phyloP scores from a whole-genome alignment of 1,139 yeast species.

The Pneumocystis canis region DNA sequence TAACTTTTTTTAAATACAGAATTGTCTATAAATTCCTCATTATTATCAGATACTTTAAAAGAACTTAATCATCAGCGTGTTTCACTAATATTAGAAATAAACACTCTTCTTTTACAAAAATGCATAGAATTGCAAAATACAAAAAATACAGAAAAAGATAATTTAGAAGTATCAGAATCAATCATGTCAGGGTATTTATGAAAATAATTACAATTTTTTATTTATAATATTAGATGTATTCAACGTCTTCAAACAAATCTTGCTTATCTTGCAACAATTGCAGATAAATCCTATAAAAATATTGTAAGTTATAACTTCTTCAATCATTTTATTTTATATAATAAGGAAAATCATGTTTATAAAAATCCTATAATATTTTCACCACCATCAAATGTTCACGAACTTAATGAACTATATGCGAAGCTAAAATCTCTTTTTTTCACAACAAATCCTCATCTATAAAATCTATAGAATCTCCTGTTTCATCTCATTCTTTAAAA shows the following conservation, averaged over 20 bases:
- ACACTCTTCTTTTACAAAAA: conserved; percentile 8
- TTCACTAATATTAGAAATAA: conserved; percentile 8
- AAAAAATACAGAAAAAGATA: not conserved
- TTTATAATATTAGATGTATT: not conserved
- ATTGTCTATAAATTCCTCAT: not conserved
- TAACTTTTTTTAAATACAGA: not conserved
- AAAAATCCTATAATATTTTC: not conserved
- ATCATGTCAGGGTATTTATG: not conserved
- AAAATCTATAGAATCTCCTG: not conserved
- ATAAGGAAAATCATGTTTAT: not conserved
- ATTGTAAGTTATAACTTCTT: not conserved
- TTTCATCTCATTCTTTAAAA: not conserved
- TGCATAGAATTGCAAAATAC: not conserved
- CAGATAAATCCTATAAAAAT: not conserved
- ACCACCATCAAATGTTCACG: not conserved
- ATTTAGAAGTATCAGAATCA: not conserved
- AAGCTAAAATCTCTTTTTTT: not conserved
- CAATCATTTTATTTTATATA: not conserved
- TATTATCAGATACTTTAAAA: not conserved
- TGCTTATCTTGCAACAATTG: not conserved
- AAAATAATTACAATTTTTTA: not conserved
- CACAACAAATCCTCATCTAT: not conserved
- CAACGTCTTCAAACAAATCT: conserved; percentile 1
- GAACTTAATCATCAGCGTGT: not conserved
- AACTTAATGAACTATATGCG: not conserved